phyloP scores from a whole-genome alignment of 768 basidiomycete species.

The Boletales sp. region DNA sequence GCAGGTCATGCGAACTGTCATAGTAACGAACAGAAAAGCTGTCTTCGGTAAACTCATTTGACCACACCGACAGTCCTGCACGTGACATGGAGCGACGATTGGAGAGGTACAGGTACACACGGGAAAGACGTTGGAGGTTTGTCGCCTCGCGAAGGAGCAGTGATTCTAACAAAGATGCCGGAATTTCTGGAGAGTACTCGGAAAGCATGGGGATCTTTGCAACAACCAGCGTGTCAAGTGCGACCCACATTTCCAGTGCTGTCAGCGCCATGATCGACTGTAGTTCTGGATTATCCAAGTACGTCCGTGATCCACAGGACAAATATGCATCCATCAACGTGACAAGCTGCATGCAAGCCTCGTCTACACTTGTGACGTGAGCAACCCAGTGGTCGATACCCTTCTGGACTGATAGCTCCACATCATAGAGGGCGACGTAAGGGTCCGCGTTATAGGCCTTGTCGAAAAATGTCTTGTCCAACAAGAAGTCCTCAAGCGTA shows the following conservation, averaged over 20 bases:
- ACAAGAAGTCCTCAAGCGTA: too few relatives aligned
- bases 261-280: constrained; percentile 39
- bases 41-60: constrained; percentile 3
- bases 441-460: too few relatives aligned
- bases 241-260: constrained; percentile 30
- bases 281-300: constrained; percentile 31
- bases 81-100: constrained; percentile 20
- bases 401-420: constrained; percentile 31
- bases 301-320: background rate
- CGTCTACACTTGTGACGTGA: background rate
- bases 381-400: constrained; percentile 31
- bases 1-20: constrained; percentile 12
- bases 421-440: constrained; percentile 29
- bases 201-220: constrained; percentile 19
- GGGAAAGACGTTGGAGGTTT: constrained; percentile 24
- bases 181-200: constrained; percentile 28
- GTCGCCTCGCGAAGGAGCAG: constrained; percentile 25
- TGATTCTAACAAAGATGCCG: constrained; percentile 12
- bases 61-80: constrained; percentile 31
- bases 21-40: constrained; percentile 36
- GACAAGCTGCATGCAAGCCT: constrained; percentile 4
- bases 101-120: constrained; percentile 29
- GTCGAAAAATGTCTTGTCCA: too few relatives aligned
- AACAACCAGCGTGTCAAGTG: constrained; percentile 21
- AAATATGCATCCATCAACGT: constrained; percentile 24